Evolutionary conservation across 345 rosid genomes (phyloP), one percentile per base, ranked within the genome.

Genomic region (Cardiospermum halicacabum): DNA sequence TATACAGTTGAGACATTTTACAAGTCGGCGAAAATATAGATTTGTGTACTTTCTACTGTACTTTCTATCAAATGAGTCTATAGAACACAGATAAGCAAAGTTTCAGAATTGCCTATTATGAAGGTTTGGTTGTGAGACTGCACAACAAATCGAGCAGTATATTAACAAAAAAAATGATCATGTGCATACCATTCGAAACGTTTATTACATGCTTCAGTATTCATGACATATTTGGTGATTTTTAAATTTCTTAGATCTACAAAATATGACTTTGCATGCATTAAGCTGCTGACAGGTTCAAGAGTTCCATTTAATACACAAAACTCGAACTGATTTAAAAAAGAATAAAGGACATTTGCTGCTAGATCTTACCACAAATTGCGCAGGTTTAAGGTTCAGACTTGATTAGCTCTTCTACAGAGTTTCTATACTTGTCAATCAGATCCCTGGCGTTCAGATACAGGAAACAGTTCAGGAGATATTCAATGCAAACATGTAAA

Each of bases 361-460:
- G 1, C 2, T 26, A 11, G 30, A 56, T 54, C 34, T 53, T 58
- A 78, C 74, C 28, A 3, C 10, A 26, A 3, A 11, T 26, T 21
- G 19, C 48, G 3, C 30, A 47, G 19, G 71, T 15, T 71, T 72
- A 83, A 7, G 77, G 87, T 60, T 85, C 79, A 4, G 75, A 78
- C 81, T 79, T 79, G 60, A 77, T 40, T 65, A 84, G 77, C 57
- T 80, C 85, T 81, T 87, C 92, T 39, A 92, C 78, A 11, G 93
- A 81, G 67, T 63, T 80, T 70, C 79, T 83, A 65, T 81, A 87
- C 36, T 79, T 83, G 71, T 56, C 69, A 56, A 85, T 83, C 67
- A 89, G 73, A 27, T 81, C 95, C 82, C 98, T 92, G 78, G 53
- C 26, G 70, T 69, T 49, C 31, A 58, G 64, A 40, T 11, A 50